Evolutionary conservation across 768 basidiomycete species (phyloP), one percentile per base, ranked within the genome.

Genomic region (Suillus alpinus): DNA sequence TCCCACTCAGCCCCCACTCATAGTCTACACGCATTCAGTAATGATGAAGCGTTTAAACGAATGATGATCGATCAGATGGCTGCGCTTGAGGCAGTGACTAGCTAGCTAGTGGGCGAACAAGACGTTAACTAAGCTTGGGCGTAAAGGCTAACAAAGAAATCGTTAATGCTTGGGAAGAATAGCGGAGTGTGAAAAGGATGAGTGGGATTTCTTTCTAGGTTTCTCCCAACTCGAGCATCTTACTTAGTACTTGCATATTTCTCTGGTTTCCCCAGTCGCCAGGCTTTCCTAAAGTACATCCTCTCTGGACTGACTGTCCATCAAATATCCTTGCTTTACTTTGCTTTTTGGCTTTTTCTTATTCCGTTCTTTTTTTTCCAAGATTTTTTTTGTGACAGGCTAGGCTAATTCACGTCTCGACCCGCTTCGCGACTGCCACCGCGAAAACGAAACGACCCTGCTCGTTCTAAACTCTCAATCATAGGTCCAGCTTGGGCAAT

Each of bases 181-280:
- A 56, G 73, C 73, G 73, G 73, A 74, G 73, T 75, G 59, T 74
- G 69, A 73, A 73, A 73, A 69, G 57, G 18, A 32, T 47, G 64
- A 65, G 68, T 71, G 69, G 63, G 62, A 65, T 69, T 72, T 66
- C 61, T 60, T 49, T 50, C 31, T 57, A 62, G 59, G 71, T 62
- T 66, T 61, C 63, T 74, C 72, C 64, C 73, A 72, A 66, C 73
- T 66, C 63, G 68, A 70, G 62, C 74, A 75, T 68, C 72, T 75
- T 73, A 73, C 72, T 75, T 74, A 73, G 74, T 72, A 66, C 73
- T 66, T 55, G 63, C 70, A 51, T 75, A 74, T 74, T 74, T 71
- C 65, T 63, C 72, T 73, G 72, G 72, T 69, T 26, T 26, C 26
- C 56, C 60, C 63, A 70, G 72, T 71, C 72, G 39, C 73, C 72